Evolutionary conservation across 768 basidiomycete genomes (phyloP).

Genomic region (Chalciporus sphaerocephalus): DNA sequence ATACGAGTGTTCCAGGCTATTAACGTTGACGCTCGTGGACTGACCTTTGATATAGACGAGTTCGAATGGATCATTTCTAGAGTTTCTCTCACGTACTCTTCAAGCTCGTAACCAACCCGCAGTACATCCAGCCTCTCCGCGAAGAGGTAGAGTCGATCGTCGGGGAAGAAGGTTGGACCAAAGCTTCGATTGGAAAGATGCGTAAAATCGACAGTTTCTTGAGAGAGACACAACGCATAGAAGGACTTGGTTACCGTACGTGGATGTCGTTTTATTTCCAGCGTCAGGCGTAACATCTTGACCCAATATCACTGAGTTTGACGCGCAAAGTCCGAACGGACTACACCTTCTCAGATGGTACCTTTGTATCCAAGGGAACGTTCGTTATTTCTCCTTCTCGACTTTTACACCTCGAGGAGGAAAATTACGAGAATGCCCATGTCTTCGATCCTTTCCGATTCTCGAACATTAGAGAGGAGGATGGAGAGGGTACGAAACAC

Average conservation of each 20-base stretch:
- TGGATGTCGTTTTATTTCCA: too few species aligned
- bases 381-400: slow-evolving; percentile 24
- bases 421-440: slow-evolving; percentile 31
- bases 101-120: slow-evolving; percentile 33
- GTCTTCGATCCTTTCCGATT: slow-evolving; percentile 51
- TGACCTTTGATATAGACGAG: slow-evolving; percentile 17
- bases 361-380: slow-evolving; percentile 32
- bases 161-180: slow-evolving; percentile 21
- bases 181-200: slow-evolving; percentile 26
- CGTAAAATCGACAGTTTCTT: slow-evolving; percentile 39
- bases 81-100: slow-evolving; percentile 35
- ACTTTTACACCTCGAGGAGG: slow-evolving; percentile 20
- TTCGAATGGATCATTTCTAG: slow-evolving; percentile 15
- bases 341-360: slow-evolving; percentile 37
- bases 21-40: neutral
- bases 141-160: slow-evolving; percentile 9
- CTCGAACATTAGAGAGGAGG: slow-evolving; percentile 32
- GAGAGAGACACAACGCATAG: slow-evolving; percentile 33
- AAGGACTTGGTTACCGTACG: slow-evolving; percentile 26
- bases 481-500: slow-evolving; percentile 32
- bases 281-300: neutral
- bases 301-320: slow-evolving; percentile 23
- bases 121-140: slow-evolving; percentile 20
- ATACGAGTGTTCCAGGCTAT: slow-evolving; percentile 10
- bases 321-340: slow-evolving; percentile 30